Evolutionary conservation across 2,329 filamentous ascomycete genomes (phyloP).

Genomic region (Aspergillus phoenicis): DNA sequence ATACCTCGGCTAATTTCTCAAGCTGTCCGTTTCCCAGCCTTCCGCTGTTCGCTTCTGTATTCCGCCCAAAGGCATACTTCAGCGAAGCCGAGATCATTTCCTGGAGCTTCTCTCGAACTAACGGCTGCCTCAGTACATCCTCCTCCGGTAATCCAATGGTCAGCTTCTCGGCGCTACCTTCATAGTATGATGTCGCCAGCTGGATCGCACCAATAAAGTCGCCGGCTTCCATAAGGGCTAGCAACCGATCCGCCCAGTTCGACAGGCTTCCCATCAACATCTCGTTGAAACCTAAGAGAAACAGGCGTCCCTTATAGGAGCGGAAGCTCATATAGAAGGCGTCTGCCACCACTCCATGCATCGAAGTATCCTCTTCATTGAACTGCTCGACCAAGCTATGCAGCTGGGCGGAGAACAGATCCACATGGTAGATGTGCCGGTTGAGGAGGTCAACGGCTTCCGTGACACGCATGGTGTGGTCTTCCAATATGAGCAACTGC

Average conservation of each 20-base stretch:
- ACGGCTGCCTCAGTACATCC: slow-evolving; percentile 69
- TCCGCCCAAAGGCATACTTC: slow-evolving; percentile 79
- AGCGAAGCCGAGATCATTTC: slow-evolving; percentile 93
- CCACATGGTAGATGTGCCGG: slow-evolving; percentile 88
- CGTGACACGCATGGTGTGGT: slow-evolving; percentile 83
- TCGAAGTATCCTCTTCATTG: slow-evolving; percentile 80
- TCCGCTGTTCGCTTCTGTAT: slow-evolving; percentile 49
- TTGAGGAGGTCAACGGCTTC: slow-evolving; percentile 91
- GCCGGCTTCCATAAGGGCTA: slow-evolving; percentile 95
- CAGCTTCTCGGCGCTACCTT: slow-evolving; percentile 86
- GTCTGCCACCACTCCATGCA: slow-evolving; percentile 96
- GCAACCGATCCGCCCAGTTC: slow-evolving; percentile 93
- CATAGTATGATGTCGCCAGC: slow-evolving; percentile 89
- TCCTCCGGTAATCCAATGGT: slow-evolving; percentile 93
- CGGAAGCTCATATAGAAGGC: slow-evolving; percentile 98
- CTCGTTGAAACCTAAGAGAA: slow-evolving; percentile 91
- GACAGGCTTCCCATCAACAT: slow-evolving; percentile 87
- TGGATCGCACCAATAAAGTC: slow-evolving; percentile 91
- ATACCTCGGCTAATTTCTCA: slow-evolving; percentile 76
- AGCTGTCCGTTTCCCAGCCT: slow-evolving; percentile 65
- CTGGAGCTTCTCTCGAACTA: slow-evolving; percentile 85
- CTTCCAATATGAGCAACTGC: slow-evolving; percentile 87
- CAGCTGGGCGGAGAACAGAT: slow-evolving; percentile 86
- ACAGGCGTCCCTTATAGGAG: slow-evolving; percentile 89
- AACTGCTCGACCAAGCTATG: slow-evolving; percentile 82